These are phyloP conservation scores for Cordyceps cateniannulata DNA, from an alignment of 2,329 filamentous ascomycete species.

Conservation along the genomic window DNA sequence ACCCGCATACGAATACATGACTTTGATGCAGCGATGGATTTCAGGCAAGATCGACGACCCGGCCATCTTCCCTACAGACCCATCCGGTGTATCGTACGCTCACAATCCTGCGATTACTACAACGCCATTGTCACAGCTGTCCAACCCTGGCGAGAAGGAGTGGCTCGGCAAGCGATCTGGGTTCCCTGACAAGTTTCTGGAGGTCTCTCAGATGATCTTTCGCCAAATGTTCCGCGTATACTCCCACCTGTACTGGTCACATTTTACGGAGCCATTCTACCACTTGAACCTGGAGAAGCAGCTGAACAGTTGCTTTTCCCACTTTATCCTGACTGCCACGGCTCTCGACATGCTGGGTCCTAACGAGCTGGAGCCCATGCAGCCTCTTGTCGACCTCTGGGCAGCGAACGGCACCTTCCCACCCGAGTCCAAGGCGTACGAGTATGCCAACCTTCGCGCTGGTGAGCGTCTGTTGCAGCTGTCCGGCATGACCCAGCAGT, in stretches of 20 bases:
- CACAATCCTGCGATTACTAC: slow-evolving; percentile 54
- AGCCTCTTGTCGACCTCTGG: slow-evolving; percentile 88
- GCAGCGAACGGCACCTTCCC: slow-evolving; percentile 83
- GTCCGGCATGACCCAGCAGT: slow-evolving; percentile 25
- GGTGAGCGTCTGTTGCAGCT: slow-evolving; percentile 54
- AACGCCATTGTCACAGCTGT: slow-evolving; percentile 56
- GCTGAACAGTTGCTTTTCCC: slow-evolving; percentile 81
- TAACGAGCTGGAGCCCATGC: slow-evolving; percentile 92
- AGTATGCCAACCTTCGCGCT: slow-evolving; percentile 55
- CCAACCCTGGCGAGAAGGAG: slow-evolving; percentile 53
- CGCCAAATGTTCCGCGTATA: slow-evolving; percentile 99
- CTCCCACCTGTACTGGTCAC: slow-evolving; percentile 94
- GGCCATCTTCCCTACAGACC: slow-evolving; percentile 83
- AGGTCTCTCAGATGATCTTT: slow-evolving; percentile 89
- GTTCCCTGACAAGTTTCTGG: slow-evolving; percentile 84
- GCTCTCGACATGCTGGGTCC: slow-evolving; percentile 79
- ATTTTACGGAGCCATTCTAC: slow-evolving; percentile 81
- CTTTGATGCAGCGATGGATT: slow-evolving; percentile 95
- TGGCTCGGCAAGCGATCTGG: slow-evolving; percentile 92
- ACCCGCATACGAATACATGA: slow-evolving; percentile 88
- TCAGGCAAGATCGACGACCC: slow-evolving; percentile 90
- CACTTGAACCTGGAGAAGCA: slow-evolving; percentile 75
- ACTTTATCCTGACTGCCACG: slow-evolving; percentile 75
- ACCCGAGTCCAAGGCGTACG: slow-evolving; percentile 61
- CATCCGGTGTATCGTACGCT: slow-evolving; percentile 60